These are phyloP conservation scores for Ambrosia artemisiifolia DNA, from an alignment of 129 eudicot genomes.

Conservation along the genomic window DNA sequence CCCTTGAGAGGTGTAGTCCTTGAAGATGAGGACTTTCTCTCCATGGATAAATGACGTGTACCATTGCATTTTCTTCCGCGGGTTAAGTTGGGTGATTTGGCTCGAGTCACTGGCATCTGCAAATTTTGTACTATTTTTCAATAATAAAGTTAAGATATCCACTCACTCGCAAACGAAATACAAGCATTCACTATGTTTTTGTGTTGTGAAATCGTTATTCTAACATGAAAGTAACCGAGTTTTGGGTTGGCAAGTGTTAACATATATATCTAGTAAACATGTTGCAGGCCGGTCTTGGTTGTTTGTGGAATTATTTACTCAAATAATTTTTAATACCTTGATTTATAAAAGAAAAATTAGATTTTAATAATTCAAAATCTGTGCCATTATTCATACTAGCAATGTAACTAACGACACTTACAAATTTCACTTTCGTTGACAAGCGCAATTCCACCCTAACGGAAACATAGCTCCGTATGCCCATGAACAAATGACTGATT, in stretches of 20 bases:
- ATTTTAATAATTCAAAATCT: no score
- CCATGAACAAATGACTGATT: no score
- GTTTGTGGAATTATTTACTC: background rate
- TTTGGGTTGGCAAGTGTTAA: background rate
- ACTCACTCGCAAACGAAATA: background rate
- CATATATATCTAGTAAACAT: background rate
- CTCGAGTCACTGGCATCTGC: constrained; percentile 77
- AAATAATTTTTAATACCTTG: background rate
- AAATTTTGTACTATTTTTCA: background rate
- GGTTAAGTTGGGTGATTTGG: constrained; percentile 73
- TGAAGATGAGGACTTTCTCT: constrained; percentile 43
- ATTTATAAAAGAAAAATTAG: no score
- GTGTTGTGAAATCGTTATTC: background rate
- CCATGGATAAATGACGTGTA: constrained; percentile 30
- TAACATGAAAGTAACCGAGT: background rate
- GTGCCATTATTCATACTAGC: no score
- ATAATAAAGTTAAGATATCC: background rate
- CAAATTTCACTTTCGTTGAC: no score
- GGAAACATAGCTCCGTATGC: no score
- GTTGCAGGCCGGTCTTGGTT: background rate
- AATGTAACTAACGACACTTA: no score
- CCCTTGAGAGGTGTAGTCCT: constrained; percentile 40
- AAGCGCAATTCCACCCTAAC: no score
- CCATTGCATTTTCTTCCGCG: constrained; percentile 76
- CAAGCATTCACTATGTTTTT: background rate